Evolutionary conservation across 331 rosid species (phyloP).

Genomic region (Spiraea crenata): DNA sequence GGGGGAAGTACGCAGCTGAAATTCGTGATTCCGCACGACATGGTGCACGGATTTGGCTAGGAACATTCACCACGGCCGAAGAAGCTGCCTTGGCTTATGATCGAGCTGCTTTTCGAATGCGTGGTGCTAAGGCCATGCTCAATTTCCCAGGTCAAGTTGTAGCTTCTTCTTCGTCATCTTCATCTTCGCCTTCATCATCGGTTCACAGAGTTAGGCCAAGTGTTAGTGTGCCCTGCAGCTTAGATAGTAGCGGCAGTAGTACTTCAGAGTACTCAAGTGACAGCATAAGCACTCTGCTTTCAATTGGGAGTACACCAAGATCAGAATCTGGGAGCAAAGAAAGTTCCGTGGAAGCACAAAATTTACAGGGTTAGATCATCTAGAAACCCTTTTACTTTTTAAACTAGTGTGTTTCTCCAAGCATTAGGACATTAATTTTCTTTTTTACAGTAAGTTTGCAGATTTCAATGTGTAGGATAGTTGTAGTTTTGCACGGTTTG

Average conservation of each 20-base stretch:
- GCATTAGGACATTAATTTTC: neutral
- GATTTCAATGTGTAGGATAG: neutral
- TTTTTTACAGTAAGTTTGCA: neutral
- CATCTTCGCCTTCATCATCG: conserved; percentile 18
- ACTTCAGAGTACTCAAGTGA: conserved; percentile 30
- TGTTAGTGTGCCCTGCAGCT: neutral
- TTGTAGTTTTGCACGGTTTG: neutral
- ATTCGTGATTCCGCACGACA: conserved; percentile 72
- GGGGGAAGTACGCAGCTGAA: conserved; percentile 97
- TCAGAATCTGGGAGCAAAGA: conserved; percentile 32
- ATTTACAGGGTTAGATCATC: conserved; percentile 4
- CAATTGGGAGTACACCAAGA: conserved; percentile 11
- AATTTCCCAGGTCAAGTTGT: conserved; percentile 67
- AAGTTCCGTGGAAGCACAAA: neutral
- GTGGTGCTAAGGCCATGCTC: conserved; percentile 75
- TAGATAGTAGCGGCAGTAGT: neutral
- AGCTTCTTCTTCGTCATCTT: conserved; percentile 30
- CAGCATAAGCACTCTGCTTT: conserved; percentile 16
- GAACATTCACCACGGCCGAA: conserved; percentile 81
- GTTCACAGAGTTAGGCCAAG: neutral
- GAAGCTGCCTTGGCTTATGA: conserved; percentile 96
- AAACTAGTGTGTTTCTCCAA: too few relatives aligned
- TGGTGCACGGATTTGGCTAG: conserved; percentile 83
- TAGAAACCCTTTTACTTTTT: neutral
- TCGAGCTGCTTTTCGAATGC: conserved; percentile 77